phyloP scores from a whole-genome alignment of 2,329 filamentous ascomycete species.

The Davidsoniella virescens region DNA sequence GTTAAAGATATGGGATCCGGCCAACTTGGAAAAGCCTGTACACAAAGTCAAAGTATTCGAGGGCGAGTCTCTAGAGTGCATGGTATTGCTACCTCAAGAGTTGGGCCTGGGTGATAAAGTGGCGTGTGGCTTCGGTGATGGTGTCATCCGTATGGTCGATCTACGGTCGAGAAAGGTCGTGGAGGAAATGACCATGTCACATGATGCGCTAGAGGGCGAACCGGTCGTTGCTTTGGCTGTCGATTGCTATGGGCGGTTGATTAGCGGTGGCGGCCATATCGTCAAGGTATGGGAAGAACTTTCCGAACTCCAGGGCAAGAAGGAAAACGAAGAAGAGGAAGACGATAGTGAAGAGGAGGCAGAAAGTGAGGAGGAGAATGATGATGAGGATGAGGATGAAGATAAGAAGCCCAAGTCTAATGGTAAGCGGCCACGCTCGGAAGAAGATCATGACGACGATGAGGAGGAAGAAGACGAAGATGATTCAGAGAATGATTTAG shows the following conservation, averaged over 20 bases:
- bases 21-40: conserved; percentile 54
- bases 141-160: conserved; percentile 60
- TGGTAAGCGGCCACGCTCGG: conserved; percentile 1
- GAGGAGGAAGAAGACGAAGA: conserved; percentile 28
- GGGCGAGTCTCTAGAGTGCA: conserved; percentile 54
- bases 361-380: conserved; percentile 25
- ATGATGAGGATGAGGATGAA: conserved; percentile 17
- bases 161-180: conserved; percentile 40
- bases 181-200: conserved; percentile 40
- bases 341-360: conserved; percentile 30
- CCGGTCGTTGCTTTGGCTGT: conserved; percentile 62
- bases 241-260: conserved; percentile 70
- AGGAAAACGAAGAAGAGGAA: conserved; percentile 31
- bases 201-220: conserved; percentile 67
- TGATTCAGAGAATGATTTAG: conserved; percentile 22
- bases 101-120: conserved; percentile 52
- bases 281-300: conserved; percentile 91
- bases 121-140: conserved; percentile 68
- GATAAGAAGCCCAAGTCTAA: conserved; percentile 10
- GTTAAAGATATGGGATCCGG: conserved; percentile 83
- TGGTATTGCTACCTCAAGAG: conserved; percentile 5
- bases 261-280: conserved; percentile 70
- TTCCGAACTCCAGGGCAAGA: conserved; percentile 31
- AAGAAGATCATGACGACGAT: conserved; percentile 29
- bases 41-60: conserved; percentile 11